Base-by-base conservation (phyloP, 2,329 filamentous ascomycete species). In the Clonostachys byssicola region DNA sequence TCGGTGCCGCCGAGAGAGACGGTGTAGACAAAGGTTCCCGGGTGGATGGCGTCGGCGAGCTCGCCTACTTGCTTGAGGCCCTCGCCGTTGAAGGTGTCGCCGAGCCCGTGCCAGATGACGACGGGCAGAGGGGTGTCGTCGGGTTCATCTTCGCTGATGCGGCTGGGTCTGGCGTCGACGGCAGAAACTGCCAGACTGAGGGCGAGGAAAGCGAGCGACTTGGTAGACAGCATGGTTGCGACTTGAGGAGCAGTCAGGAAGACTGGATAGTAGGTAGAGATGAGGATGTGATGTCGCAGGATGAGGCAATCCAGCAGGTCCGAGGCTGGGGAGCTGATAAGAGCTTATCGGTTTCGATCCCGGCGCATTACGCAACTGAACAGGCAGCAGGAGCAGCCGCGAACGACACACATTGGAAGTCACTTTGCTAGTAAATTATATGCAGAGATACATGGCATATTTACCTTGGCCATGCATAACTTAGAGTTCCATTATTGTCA, bases 71-170 rank as follows among this genome's bases (percentile, higher is more conserved):
- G 66, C 56, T 81, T 78, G 47, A 97, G 77, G 48, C 92, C 91
- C 2, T 91, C 85, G 52, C 82, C 81, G 45, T 82, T 79, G 70
- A 85, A 95, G 64, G 85, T 80, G 68, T 94, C 89, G 58, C 83
- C 83, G 12, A 84, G 73, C 23, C 81, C 94, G 67, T 99, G 94
- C 94, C 94, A 99, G 70, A 99, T 88, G 50, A 99, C 79, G 35
- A 99, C 77, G 1, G 94, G 94, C 33, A 96, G 79, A 5, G 89
- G 90, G n/a, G 79, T 83, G 55, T 83, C 79, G 60, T 76, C 66
- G 43, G 71, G 58, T 39, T 74, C 66, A 30, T 68, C 45, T 36
- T n/a, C 36, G 23, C 9, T 30, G 23, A 30, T 30, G 10, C 9
- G 23, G 8, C 23, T 2, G 23, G 17, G 42, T 12, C 42, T 18